Conservation (phyloP, 108 stramenopile genomes). For the Aurantiochytrium sp. region DNA sequence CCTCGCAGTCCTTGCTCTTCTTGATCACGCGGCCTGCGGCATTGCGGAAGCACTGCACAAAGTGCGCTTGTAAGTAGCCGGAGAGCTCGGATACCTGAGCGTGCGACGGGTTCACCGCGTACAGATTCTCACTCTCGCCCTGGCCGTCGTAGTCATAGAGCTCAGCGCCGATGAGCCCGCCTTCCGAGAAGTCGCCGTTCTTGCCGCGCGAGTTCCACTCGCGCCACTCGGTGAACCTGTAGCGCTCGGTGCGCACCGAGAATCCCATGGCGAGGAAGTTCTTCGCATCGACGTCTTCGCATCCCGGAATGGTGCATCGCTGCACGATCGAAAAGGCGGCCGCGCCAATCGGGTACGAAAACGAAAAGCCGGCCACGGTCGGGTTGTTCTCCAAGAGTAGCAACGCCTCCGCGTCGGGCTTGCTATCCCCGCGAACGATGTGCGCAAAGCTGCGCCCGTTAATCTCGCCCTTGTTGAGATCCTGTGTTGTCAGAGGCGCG, state of each 20-base stretch:
- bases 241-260: neutral
- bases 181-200: neutral
- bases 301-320: neutral
- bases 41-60: neutral
- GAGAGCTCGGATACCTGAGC: neutral
- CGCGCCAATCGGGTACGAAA: neutral
- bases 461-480: neutral
- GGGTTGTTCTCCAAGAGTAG: neutral
- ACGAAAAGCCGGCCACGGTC: neutral
- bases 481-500: neutral
- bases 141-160: neutral
- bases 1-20: neutral
- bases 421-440: neutral
- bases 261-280: neutral
- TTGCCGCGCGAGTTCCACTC: neutral
- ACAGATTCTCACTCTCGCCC: neutral
- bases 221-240: neutral
- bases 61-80: neutral
- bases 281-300: neutral
- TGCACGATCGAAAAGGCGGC: neutral
- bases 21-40: neutral
- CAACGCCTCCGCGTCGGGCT: neutral
- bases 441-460: neutral
- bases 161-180: slow-evolving; percentile 10
- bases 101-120: neutral